Conservation (phyloP, 2,329 filamentous ascomycete genomes). For the Tolypocladium album region DNA sequence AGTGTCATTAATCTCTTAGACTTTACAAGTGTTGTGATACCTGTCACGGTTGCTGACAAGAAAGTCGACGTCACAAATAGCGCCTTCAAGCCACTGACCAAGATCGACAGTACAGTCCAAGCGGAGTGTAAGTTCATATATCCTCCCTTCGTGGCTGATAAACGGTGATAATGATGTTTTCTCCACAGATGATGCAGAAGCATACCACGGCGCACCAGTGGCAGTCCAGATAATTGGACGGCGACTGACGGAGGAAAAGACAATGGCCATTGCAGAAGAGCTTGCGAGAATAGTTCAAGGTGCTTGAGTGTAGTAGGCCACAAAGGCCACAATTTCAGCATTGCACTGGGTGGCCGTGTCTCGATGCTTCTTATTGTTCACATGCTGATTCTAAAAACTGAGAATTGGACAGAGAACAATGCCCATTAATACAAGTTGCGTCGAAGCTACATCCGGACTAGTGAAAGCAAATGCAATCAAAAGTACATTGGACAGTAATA, state of each 20-base stretch:
- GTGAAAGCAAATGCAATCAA: too few species aligned
- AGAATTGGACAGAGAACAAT: too few species aligned
- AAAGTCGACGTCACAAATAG: constrained; percentile 17
- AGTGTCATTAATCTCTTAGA: constrained; percentile 25
- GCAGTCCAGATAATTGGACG: constrained; percentile 15
- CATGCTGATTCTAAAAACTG: too few species aligned
- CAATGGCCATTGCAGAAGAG: constrained; percentile 21
- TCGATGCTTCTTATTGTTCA: too few species aligned
- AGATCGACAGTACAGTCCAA: constrained; percentile 11
- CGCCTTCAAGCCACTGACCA: constrained; percentile 8
- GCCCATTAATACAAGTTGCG: too few species aligned
- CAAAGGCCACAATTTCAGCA: too few species aligned
- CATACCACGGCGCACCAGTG: constrained; percentile 13
- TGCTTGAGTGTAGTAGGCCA: too few species aligned
- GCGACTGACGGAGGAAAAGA: constrained; percentile 13
- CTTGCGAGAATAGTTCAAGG: constrained; percentile 17
- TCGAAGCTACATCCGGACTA: too few species aligned
- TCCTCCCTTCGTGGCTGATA: neutral
- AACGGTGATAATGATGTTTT: neutral
- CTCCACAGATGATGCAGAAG: constrained; percentile 8
- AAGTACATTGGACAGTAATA: too few species aligned
- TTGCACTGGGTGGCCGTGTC: too few species aligned
- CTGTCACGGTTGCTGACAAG: constrained; percentile 31
- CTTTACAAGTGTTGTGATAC: constrained; percentile 30
- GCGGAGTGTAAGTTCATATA: constrained; percentile 14